phyloP scores from a whole-genome alignment of 2,329 filamentous ascomycete genomes.

The Ophiocordyceps australis region DNA sequence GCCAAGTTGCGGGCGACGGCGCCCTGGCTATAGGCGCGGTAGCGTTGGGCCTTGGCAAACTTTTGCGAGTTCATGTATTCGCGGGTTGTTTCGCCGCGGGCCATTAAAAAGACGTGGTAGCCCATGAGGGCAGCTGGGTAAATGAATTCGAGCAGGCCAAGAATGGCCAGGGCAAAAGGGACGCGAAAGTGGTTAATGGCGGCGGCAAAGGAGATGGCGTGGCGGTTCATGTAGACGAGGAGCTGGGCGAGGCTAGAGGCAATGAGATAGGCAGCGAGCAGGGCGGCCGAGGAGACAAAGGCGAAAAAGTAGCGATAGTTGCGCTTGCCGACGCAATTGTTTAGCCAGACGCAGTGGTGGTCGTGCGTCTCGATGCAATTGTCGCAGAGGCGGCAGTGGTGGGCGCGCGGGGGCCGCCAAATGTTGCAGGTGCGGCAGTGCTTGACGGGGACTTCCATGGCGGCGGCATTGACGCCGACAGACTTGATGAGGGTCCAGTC shows the following conservation, averaged over 20 bases:
- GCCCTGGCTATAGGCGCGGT: slow-evolving; percentile 74
- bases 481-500: slow-evolving; percentile 90
- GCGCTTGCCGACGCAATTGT: slow-evolving; percentile 90
- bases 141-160: slow-evolving; percentile 52
- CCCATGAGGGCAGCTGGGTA: slow-evolving; percentile 73
- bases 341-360: slow-evolving; percentile 97
- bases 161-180: slow-evolving; percentile 77
- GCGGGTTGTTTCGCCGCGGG: slow-evolving; percentile 80
- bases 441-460: slow-evolving; percentile 96
- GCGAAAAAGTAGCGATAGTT: slow-evolving; percentile 98
- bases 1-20: slow-evolving; percentile 62
- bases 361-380: slow-evolving; percentile 96
- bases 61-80: slow-evolving; percentile 96
- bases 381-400: slow-evolving; percentile 93
- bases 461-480: slow-evolving; percentile 53
- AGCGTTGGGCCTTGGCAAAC: slow-evolving; percentile 79
- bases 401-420: slow-evolving; percentile 87
- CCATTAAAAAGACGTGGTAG: slow-evolving; percentile 86
- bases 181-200: slow-evolving; percentile 57
- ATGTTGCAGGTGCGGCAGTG: slow-evolving; percentile 97
- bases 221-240: slow-evolving; percentile 46
- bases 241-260: slow-evolving; percentile 68
- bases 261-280: slow-evolving; percentile 61
- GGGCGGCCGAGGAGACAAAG: slow-evolving; percentile 64
- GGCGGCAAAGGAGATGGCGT: slow-evolving; percentile 46